Percentiles rank a stretch among this genome's conserved stretches.
phyloP scores from a whole-genome alignment of 768 basidiomycete species.

The Mycena vulgaris region DNA sequence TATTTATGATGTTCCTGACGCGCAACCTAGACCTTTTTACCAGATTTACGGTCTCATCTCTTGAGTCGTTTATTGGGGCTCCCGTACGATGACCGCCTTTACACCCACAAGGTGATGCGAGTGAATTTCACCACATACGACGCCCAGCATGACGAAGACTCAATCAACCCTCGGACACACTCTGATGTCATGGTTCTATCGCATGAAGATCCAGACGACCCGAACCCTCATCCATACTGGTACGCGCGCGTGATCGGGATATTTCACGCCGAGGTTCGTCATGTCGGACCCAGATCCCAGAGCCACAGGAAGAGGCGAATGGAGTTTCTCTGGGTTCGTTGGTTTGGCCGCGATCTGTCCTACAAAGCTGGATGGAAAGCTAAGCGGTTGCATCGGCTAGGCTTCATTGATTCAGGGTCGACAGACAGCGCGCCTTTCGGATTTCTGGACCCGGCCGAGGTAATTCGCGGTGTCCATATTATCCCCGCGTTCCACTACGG shows the following conservation, averaged over 20 bases:
- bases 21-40: background rate
- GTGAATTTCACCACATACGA: constrained; percentile 58
- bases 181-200: constrained; percentile 52
- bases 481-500: constrained; percentile 51
- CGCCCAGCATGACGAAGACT: constrained; percentile 31
- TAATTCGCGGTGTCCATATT: constrained; percentile 52
- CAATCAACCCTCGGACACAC: constrained; percentile 52
- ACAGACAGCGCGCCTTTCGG: constrained; percentile 48
- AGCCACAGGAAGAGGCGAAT: constrained; percentile 22
- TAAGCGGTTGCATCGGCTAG: constrained; percentile 36
- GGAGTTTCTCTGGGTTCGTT: constrained; percentile 47
- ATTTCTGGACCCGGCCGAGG: constrained; percentile 51
- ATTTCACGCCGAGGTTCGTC: constrained; percentile 47
- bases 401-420: constrained; percentile 45
- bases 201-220: constrained; percentile 34
- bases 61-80: background rate
- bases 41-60: background rate
- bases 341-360: constrained; percentile 40
- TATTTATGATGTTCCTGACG: background rate
- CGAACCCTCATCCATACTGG: constrained; percentile 43
- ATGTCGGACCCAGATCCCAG: background rate
- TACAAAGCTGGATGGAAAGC: constrained; percentile 25
- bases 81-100: constrained; percentile 34
- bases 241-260: constrained; percentile 52
- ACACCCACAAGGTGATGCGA: constrained; percentile 43